Evolutionary conservation across 306 rosid genomes (phyloP).

Genomic region (Castanopsis chinensis): DNA sequence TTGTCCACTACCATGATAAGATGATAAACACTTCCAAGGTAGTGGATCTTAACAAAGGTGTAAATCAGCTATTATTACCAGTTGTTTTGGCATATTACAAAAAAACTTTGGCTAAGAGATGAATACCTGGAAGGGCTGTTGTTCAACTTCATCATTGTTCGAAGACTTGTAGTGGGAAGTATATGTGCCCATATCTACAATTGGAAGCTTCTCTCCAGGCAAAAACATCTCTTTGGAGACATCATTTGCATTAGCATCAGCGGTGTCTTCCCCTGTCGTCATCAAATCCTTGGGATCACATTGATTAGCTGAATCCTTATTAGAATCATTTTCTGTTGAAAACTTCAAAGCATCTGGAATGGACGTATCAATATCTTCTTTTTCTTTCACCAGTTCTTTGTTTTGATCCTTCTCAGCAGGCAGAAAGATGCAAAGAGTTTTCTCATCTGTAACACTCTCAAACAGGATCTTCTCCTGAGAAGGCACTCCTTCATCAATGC

Average conservation of each 20-base stretch:
- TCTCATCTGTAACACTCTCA: slow-evolving; percentile 33
- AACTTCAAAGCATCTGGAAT: slow-evolving; percentile 16
- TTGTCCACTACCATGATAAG: not conserved
- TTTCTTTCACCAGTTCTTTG: slow-evolving; percentile 25
- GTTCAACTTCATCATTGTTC: slow-evolving; percentile 25
- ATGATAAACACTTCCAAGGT: not conserved
- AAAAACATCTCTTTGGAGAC: slow-evolving; percentile 21
- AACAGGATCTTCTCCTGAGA: slow-evolving; percentile 44
- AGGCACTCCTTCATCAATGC: slow-evolving; percentile 70
- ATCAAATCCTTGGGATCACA: slow-evolving; percentile 30
- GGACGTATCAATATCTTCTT: slow-evolving; percentile 17
- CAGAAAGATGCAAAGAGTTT: slow-evolving; percentile 29
- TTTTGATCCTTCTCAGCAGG: slow-evolving; percentile 24
- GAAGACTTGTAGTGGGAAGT: slow-evolving; percentile 15
- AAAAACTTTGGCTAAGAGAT: not conserved
- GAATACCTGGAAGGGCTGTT: slow-evolving; percentile 50
- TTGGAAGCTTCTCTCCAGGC: slow-evolving; percentile 18
- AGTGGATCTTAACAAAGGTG: not conserved
- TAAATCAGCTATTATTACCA: not conserved
- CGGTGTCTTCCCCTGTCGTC: slow-evolving; percentile 18
- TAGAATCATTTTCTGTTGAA: slow-evolving; percentile 31
- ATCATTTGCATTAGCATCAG: slow-evolving; percentile 20
- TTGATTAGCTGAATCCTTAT: slow-evolving; percentile 20
- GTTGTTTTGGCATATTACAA: not conserved
- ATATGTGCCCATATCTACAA: slow-evolving; percentile 16